phyloP scores from a whole-genome alignment of 1,284 basidiomycete species.

The Fomes fomentarius region DNA sequence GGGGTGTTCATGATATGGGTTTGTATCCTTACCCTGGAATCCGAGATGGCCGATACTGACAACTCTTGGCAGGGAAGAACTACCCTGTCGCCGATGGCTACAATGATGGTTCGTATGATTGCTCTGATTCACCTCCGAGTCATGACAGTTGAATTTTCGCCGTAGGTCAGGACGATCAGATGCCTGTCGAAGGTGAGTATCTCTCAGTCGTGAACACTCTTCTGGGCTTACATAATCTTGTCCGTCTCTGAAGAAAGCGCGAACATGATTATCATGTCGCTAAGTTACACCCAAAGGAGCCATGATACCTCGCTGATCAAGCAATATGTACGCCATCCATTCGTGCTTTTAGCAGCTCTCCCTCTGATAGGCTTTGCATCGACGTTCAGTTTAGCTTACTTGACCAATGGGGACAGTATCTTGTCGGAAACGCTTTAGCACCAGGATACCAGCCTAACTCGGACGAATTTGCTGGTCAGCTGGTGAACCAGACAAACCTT shows the following conservation, averaged over 20 bases:
- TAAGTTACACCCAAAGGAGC: neutral
- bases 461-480: neutral
- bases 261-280: constrained; percentile 71
- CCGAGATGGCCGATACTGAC: neutral
- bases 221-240: neutral
- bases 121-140: neutral
- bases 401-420: constrained; percentile 68
- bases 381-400: constrained; percentile 57
- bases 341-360: neutral
- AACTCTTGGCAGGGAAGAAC: neutral
- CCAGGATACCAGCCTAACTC: constrained; percentile 25
- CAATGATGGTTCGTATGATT: neutral
- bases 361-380: neutral
- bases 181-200: neutral
- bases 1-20: neutral
- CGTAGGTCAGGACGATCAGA: neutral
- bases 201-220: neutral
- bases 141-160: neutral
- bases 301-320: neutral
- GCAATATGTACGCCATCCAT: neutral
- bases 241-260: constrained; percentile 53
- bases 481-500: neutral
- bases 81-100: constrained; percentile 18
- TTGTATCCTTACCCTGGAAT: neutral
- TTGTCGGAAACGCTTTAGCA: constrained; percentile 61